A percentile compares a stretch with the other conserved stretches of the same genome.
phyloP scores from a whole-genome alignment of 2,329 filamentous ascomycete species.

The Paecilomyces sp. region DNA sequence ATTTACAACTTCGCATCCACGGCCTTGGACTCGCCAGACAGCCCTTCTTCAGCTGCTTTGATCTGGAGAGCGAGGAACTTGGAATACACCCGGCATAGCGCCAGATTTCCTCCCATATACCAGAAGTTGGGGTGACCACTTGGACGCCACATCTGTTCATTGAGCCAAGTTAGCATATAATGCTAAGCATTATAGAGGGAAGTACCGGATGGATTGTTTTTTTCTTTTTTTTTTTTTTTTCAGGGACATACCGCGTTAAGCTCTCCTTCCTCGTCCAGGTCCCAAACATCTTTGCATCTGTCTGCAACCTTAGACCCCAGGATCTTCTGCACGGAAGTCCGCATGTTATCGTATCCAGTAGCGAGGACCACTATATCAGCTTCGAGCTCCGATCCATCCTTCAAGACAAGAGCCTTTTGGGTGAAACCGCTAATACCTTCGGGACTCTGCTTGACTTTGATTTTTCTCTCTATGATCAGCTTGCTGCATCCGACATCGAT shows the following conservation, averaged over 20 bases:
- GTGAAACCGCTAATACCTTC: conserved; percentile 49
- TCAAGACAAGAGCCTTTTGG: conserved; percentile 39
- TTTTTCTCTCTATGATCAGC: conserved; percentile 51
- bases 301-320: conserved; percentile 57
- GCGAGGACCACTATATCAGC: conserved; percentile 60
- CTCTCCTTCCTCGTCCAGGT: conserved; percentile 51
- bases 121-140: conserved; percentile 59
- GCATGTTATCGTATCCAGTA: conserved; percentile 63
- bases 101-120: conserved; percentile 60
- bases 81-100: conserved; percentile 56
- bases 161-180: not conserved
- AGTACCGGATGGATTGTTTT: no score
- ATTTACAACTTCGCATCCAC: not conserved
- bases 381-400: conserved; percentile 50
- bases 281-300: conserved; percentile 53
- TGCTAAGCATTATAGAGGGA: not conserved
- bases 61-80: conserved; percentile 45
- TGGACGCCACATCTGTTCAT: conserved; percentile 41
- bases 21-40: conserved; percentile 12
- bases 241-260: conserved; percentile 35
- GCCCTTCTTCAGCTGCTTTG: conserved; percentile 37
- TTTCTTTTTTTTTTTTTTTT: no score
- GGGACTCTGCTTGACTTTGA: conserved; percentile 53
- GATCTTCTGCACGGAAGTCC: conserved; percentile 52
- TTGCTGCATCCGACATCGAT: conserved; percentile 50